Base-by-base conservation (phyloP, 2,329 filamentous ascomycete genomes). In the Colletotrichum australisinense region DNA sequence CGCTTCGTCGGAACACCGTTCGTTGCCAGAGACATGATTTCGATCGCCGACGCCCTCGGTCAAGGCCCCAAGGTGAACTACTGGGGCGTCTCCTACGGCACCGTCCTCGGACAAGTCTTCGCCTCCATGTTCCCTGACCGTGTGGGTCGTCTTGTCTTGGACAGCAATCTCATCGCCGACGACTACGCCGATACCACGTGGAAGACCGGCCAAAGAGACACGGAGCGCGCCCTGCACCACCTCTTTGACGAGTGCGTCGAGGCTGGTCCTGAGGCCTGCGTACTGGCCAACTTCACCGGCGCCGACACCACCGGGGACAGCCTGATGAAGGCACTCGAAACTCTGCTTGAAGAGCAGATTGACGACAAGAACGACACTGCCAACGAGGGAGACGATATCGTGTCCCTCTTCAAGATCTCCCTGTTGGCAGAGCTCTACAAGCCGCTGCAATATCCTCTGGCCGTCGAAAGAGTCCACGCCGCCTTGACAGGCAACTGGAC, bases 1-100 rank as follows among this genome's bases (percentile, higher is more conserved):
- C 42, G 42, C 7, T 49, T 49, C 19, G 42, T 49, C 19, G 42
- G 42, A 7, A 49, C 42, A 9, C 42, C 42, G 7, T 49, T 84
- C 74, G 80, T 81, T 1, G 86, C 83, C 1, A 78, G 86, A 32
- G 86, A 88, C 70, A 79, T 87, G 75, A 82, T 86, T 69, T 70
- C 76, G 5, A 83, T 88, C 63, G 83, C 84, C 0, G 86, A 88
- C 63, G 83, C 84, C 1, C 76, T 86, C 5, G 78, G 74, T 1
- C 84, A 84, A 57, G 84, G 84, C 67, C 82, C 82, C 0, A 64
- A 84, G 66, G 76, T 86, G 7, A 73, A 81, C 28, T 87, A 81
- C 75, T 84, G 81, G 81, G 85, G 84, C 77, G 69, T 46, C n/a
- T 65, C 82, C 0, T 85, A 85, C 72, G 83, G 84, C 2, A 83